Conservation (phyloP, 345 rosid genomes). For the Eucalyptus fibrosa region DNA sequence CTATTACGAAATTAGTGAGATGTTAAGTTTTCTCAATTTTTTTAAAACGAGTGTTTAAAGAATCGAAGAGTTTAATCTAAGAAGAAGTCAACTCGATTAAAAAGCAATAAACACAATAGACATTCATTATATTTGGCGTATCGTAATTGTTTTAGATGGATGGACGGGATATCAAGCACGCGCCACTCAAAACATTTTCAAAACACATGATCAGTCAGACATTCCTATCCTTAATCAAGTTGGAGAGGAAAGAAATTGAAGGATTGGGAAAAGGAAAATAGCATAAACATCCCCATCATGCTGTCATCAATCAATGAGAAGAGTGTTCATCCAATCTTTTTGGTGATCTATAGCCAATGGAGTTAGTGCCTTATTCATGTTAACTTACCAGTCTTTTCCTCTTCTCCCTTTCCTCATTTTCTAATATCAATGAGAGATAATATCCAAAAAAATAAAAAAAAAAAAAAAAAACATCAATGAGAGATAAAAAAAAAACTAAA, state of each 20-base stretch:
- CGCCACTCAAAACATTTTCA: background rate
- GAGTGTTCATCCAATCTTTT: background rate
- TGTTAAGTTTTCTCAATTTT: background rate
- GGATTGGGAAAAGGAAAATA: background rate
- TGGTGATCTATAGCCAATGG: background rate
- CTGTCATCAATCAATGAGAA: background rate
- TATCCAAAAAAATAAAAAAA: too few relatives aligned
- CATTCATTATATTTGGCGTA: background rate
- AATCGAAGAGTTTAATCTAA: rapidly evolving
- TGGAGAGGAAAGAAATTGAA: background rate
- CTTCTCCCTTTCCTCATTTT: background rate
- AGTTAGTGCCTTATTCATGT: background rate
- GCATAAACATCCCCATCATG: background rate
- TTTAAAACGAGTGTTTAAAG: background rate
- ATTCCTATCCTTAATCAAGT: background rate
- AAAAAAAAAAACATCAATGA: too few relatives aligned
- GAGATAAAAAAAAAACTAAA: background rate
- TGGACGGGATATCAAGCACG: rapidly evolving
- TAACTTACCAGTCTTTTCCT: background rate
- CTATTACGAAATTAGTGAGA: rapidly evolving
- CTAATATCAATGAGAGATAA: background rate
- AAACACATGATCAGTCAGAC: background rate
- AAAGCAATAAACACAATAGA: background rate
- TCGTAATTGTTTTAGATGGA: background rate
- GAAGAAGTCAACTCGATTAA: background rate